Conservation (phyloP, 768 basidiomycete species). For the Dioszegia crocea region DNA sequence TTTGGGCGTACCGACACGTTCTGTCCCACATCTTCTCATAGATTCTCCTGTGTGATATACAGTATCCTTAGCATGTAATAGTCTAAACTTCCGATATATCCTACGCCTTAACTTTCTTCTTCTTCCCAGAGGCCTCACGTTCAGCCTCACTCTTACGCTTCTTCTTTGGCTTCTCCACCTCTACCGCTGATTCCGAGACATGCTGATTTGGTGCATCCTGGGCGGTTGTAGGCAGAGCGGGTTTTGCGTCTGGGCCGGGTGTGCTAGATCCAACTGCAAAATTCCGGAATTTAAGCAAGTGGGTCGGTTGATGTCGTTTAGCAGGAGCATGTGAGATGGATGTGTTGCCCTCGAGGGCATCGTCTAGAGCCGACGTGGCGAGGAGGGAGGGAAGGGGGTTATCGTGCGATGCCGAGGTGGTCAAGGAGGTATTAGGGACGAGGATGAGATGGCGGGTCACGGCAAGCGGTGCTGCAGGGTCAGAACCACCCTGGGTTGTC, state of each 20-base stretch:
- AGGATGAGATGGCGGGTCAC: slow-evolving; percentile 39
- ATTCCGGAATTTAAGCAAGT: slow-evolving; percentile 48
- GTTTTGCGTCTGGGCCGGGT: slow-evolving; percentile 18
- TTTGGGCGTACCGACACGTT: neutral
- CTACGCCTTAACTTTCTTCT: slow-evolving; percentile 21
- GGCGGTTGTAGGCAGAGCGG: neutral
- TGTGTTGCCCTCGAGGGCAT: neutral
- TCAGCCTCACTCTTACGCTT: slow-evolving; percentile 15
- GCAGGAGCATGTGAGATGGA: neutral
- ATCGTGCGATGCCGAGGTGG: slow-evolving; percentile 4
- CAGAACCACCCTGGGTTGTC: neutral
- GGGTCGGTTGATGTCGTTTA: slow-evolving; percentile 39
- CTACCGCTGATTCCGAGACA: neutral
- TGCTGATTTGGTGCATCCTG: neutral
- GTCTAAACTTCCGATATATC: too few species aligned
- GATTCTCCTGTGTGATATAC: neutral
- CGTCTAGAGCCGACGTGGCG: slow-evolving; percentile 11
- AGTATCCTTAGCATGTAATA: neutral
- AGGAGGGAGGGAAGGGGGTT: slow-evolving; percentile 25
- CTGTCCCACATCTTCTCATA: neutral
- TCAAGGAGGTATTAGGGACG: slow-evolving; percentile 13
- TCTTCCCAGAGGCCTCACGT: slow-evolving; percentile 9
- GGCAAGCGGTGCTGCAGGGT: slow-evolving; percentile 36
- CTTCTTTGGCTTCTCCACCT: slow-evolving; percentile 6
- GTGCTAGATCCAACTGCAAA: slow-evolving; percentile 35